phyloP scores from a whole-genome alignment of 1,139 yeast genomes.

The Candida gigantensis region DNA sequence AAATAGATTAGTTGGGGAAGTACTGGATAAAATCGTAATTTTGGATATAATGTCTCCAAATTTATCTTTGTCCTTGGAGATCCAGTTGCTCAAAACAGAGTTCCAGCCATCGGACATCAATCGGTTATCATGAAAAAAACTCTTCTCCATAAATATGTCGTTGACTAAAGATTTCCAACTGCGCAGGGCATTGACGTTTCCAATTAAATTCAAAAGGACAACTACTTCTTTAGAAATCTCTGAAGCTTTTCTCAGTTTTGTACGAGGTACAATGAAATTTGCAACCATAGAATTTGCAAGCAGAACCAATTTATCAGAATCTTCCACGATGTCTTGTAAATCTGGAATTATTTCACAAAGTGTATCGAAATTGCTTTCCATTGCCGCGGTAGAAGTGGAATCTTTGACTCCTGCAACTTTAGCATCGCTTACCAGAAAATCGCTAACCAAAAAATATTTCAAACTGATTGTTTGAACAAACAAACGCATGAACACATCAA shows the following conservation, averaged over 20 bases:
- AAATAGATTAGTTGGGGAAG: constrained; percentile 55
- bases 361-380: constrained; percentile 41
- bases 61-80: constrained; percentile 57
- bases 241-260: constrained; percentile 39
- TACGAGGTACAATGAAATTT: constrained; percentile 45
- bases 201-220: constrained; percentile 38
- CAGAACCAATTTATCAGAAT: constrained; percentile 50
- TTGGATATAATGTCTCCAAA: constrained; percentile 54
- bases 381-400: constrained; percentile 16
- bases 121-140: constrained; percentile 39
- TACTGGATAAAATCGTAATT: constrained; percentile 49
- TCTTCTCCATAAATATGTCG: constrained; percentile 54
- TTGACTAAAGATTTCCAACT: constrained; percentile 53
- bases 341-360: constrained; percentile 39
- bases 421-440: neutral
- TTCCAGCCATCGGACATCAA: constrained; percentile 48
- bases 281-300: constrained; percentile 47
- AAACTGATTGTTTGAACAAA: constrained; percentile 7
- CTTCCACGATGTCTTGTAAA: constrained; percentile 47
- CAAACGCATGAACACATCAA: constrained; percentile 50
- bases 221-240: constrained; percentile 36
- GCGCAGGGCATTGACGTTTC: constrained; percentile 39
- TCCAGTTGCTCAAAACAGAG: constrained; percentile 56
- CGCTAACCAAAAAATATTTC: constrained; percentile 3
- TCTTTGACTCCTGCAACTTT: constrained; percentile 19